phyloP scores from a whole-genome alignment of 805 yeast species.

The Candida verbasci region DNA sequence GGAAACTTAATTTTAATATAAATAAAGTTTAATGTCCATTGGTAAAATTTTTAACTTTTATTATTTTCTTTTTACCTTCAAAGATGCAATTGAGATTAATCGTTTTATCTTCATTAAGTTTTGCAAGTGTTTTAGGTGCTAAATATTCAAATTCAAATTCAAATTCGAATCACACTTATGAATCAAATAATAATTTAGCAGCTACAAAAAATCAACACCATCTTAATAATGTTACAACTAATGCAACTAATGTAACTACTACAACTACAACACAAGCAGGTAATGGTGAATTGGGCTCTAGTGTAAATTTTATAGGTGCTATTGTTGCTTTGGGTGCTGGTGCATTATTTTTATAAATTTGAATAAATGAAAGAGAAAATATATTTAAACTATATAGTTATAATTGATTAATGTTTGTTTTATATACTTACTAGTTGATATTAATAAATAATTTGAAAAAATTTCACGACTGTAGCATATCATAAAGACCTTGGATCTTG shows the following conservation, averaged over 20 bases:
- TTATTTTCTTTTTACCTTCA: not conserved
- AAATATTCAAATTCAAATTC: not conserved
- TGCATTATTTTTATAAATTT: slow-evolving; percentile 1
- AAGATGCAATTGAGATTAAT: slow-evolving; percentile 4
- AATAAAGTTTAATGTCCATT: slow-evolving; percentile 2
- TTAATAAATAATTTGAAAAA: no score
- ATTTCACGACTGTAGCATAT: no score
- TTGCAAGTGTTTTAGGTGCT: not conserved
- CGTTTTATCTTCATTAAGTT: slow-evolving; percentile 3
- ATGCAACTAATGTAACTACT: slow-evolving; percentile 5
- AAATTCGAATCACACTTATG: not conserved
- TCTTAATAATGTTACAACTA: not conserved
- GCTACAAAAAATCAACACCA: not conserved
- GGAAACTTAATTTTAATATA: slow-evolving; percentile 1
- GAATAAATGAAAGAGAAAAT: no score
- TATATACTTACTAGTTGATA: no score
- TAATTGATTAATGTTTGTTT: no score
- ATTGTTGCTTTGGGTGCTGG: slow-evolving; percentile 4
- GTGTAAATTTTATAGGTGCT: slow-evolving; percentile 1
- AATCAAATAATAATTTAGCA: not conserved
- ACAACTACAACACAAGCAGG: slow-evolving; percentile 4
- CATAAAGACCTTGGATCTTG: no score
- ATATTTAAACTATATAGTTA: no score
- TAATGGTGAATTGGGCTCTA: not conserved
- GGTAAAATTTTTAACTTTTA: not conserved